Evolutionary conservation across 306 rosid species (phyloP), one percentile per base, ranked within the genome.

Genomic region (Luffa aegyptiaca): DNA sequence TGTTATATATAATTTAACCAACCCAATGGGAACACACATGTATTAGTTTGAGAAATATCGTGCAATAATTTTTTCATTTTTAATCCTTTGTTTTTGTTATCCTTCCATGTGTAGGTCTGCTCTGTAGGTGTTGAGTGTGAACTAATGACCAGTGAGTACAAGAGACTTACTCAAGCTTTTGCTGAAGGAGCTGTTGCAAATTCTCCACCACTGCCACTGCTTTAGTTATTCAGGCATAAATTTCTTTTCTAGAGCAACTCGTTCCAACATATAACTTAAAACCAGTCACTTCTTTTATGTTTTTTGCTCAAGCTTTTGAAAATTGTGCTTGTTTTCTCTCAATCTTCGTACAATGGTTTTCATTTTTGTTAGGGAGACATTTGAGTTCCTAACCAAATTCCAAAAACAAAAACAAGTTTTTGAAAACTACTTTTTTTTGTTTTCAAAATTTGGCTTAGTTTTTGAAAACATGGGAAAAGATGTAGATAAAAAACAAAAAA

Each of bases 221-320:
- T 83, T 77, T 95, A 84, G 90, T 91, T 83, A 87, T 93, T 83
- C 99, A 93, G 97, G 99, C 92, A 86, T 74, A 58, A 21, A 63
- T 58, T 79, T 75, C 65, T 69, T 84, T 64, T 77, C n/a, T 79
- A 65, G 44, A 62, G n/a, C 14, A 5, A 26, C 20, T 48, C 18
- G 42, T 33, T 72, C 21, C 21, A 11, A 20, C 37, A 26, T 46
- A 20, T 4, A 45, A 45, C 35, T 18, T 41, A 18, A 68, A 68
- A 39, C 17, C 48, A 2, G 74, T 39, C 52, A 7, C 51, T 63
- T n/a, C 3, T 42, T 68, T 42, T 41, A 14, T 36, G 21, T 36
- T 5, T 36, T 59, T 72, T 36, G 72, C 79, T 75, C 80, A n/a
- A n/a, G n/a, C n/a, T n/a, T n/a, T n/a, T n/a, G n/a, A n/a, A n/a